phyloP scores from a whole-genome alignment of 192 early-diverging fungal genomes.

The Backusella mclennaniae region DNA sequence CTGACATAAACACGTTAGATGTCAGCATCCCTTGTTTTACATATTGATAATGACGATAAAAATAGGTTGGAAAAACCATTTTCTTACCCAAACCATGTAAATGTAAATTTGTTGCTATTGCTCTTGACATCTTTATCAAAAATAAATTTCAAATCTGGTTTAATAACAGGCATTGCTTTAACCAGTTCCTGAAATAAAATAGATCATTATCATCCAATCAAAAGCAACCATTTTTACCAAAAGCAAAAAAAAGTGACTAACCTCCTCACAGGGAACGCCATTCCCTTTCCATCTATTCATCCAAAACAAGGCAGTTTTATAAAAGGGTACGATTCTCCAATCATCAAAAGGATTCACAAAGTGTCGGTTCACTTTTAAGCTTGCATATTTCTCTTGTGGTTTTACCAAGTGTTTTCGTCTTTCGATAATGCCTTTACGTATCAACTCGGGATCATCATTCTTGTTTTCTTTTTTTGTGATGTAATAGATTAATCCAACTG shows the following conservation, averaged over 20 bases:
- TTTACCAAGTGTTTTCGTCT: conserved; percentile 20
- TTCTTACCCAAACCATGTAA: conserved; percentile 32
- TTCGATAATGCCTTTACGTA: conserved; percentile 12
- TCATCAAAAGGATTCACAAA: conserved; percentile 62
- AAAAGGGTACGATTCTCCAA: conserved; percentile 42
- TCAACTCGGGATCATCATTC: not conserved
- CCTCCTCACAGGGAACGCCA: conserved; percentile 20
- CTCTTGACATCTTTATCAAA: not conserved
- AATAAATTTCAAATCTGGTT: conserved; percentile 17
- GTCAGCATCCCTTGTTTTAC: not conserved
- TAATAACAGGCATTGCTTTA: conserved; percentile 23
- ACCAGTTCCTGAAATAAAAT: conserved; percentile 17
- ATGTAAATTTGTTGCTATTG: conserved; percentile 2
- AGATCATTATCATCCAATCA: not conserved
- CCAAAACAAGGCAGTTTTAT: conserved; percentile 35
- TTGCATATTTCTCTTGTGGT: conserved; percentile 34
- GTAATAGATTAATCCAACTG: not conserved
- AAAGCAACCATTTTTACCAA: not conserved
- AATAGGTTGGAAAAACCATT: too few relatives aligned
- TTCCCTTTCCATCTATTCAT: conserved; percentile 25
- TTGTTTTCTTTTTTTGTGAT: not conserved
- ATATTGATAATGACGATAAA: not conserved
- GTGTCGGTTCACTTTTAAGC: conserved; percentile 27
- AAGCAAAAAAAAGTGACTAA: not conserved
- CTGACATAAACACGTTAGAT: conserved; percentile 13